phyloP scores from a whole-genome alignment of 2,329 filamentous ascomycete genomes.

The Arachnopeziza araneosa region DNA sequence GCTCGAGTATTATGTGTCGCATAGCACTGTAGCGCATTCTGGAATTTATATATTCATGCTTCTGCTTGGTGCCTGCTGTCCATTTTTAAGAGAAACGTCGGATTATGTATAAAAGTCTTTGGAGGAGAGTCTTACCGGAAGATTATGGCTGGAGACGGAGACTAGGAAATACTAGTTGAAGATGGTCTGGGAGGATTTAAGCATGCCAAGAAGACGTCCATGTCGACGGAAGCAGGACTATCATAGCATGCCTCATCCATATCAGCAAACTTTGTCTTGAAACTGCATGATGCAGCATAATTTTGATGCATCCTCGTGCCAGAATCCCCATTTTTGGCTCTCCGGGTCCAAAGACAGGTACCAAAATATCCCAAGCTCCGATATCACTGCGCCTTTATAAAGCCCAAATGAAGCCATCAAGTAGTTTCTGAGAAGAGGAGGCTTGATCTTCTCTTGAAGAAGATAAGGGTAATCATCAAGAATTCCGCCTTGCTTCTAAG shows the following conservation, averaged over 20 bases:
- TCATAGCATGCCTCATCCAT: slow-evolving; percentile 42
- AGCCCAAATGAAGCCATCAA: slow-evolving; percentile 31
- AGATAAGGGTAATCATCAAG: slow-evolving; percentile 30
- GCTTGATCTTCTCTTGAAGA: slow-evolving; percentile 37
- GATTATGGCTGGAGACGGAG: too few species aligned
- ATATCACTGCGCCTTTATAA: slow-evolving; percentile 34
- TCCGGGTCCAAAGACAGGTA: slow-evolving; percentile 33
- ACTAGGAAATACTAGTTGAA: too few species aligned
- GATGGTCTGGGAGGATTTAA: neutral
- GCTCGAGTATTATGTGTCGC: too few species aligned
- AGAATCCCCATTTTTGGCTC: neutral
- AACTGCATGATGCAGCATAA: slow-evolving; percentile 31
- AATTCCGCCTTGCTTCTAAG: slow-evolving; percentile 22
- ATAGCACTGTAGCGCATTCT: neutral
- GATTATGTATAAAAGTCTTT: too few species aligned
- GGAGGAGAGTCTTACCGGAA: too few species aligned
- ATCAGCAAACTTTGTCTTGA: slow-evolving; percentile 38
- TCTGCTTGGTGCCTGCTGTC: too few species aligned
- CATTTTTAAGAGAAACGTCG: too few species aligned
- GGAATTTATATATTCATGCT: neutral
- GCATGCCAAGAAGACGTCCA: neutral
- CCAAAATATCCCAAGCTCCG: slow-evolving; percentile 40
- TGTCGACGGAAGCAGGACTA: slow-evolving; percentile 31
- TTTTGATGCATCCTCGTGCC: neutral
- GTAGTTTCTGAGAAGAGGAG: slow-evolving; percentile 29